Evolutionary conservation across 495 filamentous ascomycete genomes (phyloP), one percentile per base, ranked within the genome.

Genomic region (Lasiosphaeris hirsuta): DNA sequence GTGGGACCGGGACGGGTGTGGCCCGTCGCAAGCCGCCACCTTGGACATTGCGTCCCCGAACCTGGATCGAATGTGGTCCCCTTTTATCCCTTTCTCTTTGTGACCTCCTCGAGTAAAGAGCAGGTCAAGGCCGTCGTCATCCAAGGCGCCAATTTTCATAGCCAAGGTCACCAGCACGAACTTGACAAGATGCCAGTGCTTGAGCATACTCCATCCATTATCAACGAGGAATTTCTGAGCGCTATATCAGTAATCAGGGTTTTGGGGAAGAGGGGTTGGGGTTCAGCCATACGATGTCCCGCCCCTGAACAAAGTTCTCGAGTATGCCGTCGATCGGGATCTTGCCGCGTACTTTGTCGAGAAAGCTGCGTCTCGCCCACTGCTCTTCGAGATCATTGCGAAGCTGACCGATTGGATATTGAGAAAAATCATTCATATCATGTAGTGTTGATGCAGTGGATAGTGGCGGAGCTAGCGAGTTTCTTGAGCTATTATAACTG

Each of bases 111-210:
- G 37, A 58, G 65, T 68, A 47, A 66, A 68, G 9, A 23, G 33
- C 11, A 68, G 11, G 41, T 72, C 69, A 14, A 64, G 19, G 36
- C 69, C 69, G 57, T 70, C 59, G 2, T 55, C 49, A 38, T 72
- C 69, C 14, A 62, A 39, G 8, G 54, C 46, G 8, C 53, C 48
- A 19, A 63, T 48, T 45, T 68, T 68, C 65, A 66, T 65, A 9
- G 61, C 61, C 13, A 70, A 46, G 8, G 67, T 67, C 34, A 58
- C 54, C 17, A 67, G 44, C 0, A 70, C 38, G 15, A 51, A 55
- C 1, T 54, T 64, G 39, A 56, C 65, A 17, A 55, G 41, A n/a
- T 30, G 17, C 69, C 69, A 72, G 46, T 65, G 46, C 0, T 10
- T 18, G 3, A 17, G 10, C 60, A 68, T 70, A 7, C 35, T 60